phyloP scores from a whole-genome alignment of 306 rosid species.

The Leucaena leucocephala region DNA sequence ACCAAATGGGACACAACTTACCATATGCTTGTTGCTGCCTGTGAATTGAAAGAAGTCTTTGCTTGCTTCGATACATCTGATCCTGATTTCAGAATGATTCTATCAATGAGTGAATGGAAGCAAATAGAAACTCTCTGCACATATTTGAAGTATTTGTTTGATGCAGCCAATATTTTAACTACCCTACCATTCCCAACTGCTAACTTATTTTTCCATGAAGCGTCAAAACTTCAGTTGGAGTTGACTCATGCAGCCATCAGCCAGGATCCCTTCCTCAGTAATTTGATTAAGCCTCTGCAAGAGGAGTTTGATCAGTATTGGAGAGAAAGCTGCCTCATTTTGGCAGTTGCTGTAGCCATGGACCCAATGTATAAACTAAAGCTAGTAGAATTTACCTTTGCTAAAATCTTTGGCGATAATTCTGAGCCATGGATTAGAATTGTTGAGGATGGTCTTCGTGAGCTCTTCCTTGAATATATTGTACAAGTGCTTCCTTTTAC shows the following conservation, averaged over 20 bases:
- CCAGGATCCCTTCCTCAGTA: conserved; percentile 69
- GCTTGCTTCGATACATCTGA: conserved; percentile 67
- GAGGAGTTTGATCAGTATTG: conserved; percentile 80
- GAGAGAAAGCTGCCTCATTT: conserved; percentile 75
- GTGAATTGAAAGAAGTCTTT: conserved; percentile 84
- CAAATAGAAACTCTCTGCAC: conserved; percentile 67
- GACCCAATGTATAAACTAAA: conserved; percentile 91
- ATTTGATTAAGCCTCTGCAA: conserved; percentile 64
- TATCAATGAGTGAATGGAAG: conserved; percentile 78
- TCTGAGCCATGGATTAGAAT: conserved; percentile 69
- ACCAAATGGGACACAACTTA: conserved; percentile 87
- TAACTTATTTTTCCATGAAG: conserved; percentile 66
- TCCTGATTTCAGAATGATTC: conserved; percentile 52
- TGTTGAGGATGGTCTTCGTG: conserved; percentile 75
- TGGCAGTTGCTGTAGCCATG: conserved; percentile 80
- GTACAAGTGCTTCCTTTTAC: conserved; percentile 59
- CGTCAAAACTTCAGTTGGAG: conserved; percentile 69
- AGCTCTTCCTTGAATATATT: conserved; percentile 70
- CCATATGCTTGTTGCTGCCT: conserved; percentile 81
- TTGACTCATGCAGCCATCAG: conserved; percentile 64
- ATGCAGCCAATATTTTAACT: conserved; percentile 66
- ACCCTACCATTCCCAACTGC: conserved; percentile 64
- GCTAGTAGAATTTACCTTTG: conserved; percentile 68
- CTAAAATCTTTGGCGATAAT: conserved; percentile 63
- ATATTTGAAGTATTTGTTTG: conserved; percentile 68